Base-by-base conservation (phyloP, 2,329 filamentous ascomycete species). In the Eurotiales sp. region DNA sequence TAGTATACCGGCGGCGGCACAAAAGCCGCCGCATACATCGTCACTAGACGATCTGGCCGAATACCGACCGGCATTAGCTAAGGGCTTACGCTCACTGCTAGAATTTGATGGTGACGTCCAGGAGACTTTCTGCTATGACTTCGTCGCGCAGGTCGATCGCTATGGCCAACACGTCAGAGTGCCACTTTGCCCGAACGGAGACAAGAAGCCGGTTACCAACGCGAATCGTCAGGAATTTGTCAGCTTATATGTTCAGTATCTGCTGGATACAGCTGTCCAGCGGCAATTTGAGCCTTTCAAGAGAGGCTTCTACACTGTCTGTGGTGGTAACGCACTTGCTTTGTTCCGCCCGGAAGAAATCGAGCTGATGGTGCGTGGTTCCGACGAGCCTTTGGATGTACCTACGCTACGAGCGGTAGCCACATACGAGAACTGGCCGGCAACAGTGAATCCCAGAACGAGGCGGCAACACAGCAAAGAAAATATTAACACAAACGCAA, bases 251-350 rank as follows among this genome's bases (percentile, higher is more conserved):
- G 81, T 95, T 8, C 82, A 84, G 34, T 87, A 92, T 64, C 68
- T 92, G 8, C 81, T 96, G 10, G 90, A 96, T 61, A 84, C 79
- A 6, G 81, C 88, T 1, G 87, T 96, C 1, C 75, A 81, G 34
- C 81, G 88, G 36, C 90, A 96, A 63, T 96, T 95, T 58, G 90
- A 95, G 64, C 90, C 91, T 0, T 96, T 96, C 77, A 93, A 93
- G 65, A 83, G 90, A 50, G 91, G 91, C 1, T 96, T 96, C 70
- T 96, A 90, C 67, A 95, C 88, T 0, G 89, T 96, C 23, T 95
- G 90, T 64, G 88, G 87, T 30, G 89, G 90, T 30, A 95, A 93
- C 64, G 90, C 91, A 0, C 76, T 96, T 30, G 89, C 86, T 1
- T 79, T 96, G 2, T 96, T 96, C 68, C 82, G 88, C 14, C 87